phyloP scores from a whole-genome alignment of 345 rosid species.

The Balakata baccata region DNA sequence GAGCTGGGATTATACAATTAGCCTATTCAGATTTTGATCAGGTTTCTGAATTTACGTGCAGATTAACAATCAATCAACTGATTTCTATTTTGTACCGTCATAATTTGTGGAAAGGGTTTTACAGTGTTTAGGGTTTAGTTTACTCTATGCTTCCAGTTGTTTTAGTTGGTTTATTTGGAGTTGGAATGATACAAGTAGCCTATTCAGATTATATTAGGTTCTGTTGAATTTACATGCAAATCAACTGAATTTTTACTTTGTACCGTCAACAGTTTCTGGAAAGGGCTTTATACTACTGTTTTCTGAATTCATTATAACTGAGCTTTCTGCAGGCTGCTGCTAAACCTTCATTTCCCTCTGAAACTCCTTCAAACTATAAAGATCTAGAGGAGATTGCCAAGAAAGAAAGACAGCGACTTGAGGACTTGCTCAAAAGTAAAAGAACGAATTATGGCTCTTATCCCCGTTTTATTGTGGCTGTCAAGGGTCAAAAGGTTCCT shows the following conservation, averaged over 20 bases:
- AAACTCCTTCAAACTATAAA: constrained; percentile 46
- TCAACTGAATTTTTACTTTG: too few species aligned
- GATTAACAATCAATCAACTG: neutral
- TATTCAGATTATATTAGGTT: too few species aligned
- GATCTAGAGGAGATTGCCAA: constrained; percentile 63
- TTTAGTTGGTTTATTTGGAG: too few species aligned
- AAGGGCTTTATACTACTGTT: neutral
- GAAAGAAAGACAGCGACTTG: constrained; percentile 64
- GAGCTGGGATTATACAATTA: constrained; percentile 47
- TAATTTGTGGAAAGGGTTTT: too few species aligned
- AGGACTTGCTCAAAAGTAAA: constrained; percentile 54
- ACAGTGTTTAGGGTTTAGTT: too few species aligned
- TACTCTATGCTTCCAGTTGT: too few species aligned
- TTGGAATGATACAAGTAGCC: too few species aligned
- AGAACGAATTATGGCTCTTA: constrained; percentile 51
- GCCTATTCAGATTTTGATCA: constrained; percentile 69
- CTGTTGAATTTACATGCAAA: too few species aligned
- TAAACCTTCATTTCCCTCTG: constrained; percentile 40
- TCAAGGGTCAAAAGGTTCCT: constrained; percentile 86
- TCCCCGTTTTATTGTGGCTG: constrained; percentile 69
- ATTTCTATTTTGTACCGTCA: neutral
- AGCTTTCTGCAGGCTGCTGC: constrained; percentile 36
- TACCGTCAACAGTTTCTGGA: neutral
- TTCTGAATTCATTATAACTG: constrained; percentile 8
- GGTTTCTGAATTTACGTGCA: constrained; percentile 31